Percentiles rank a stretch among this genome's conserved stretches.
Conservation (phyloP, 768 basidiomycete species). For the Coprinopsis strossmayeri region DNA sequence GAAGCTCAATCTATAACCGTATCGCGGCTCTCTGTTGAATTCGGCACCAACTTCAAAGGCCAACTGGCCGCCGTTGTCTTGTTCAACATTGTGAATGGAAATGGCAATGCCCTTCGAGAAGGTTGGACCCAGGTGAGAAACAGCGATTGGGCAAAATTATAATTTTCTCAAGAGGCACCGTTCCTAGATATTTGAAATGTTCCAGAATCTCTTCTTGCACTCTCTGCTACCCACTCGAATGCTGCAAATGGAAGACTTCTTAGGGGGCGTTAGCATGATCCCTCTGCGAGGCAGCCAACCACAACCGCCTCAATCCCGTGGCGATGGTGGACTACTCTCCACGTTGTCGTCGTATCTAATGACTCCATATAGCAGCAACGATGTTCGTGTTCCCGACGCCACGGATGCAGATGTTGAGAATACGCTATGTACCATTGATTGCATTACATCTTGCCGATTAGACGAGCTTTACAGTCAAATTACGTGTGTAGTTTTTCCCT, state of each 20-base stretch:
- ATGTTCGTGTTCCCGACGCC: slow-evolving; percentile 79
- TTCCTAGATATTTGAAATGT: slow-evolving; percentile 92
- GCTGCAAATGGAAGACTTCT: slow-evolving; percentile 97
- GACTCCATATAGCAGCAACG: slow-evolving; percentile 84
- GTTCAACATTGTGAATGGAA: slow-evolving; percentile 96
- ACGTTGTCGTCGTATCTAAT: slow-evolving; percentile 93
- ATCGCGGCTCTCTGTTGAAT: slow-evolving; percentile 85
- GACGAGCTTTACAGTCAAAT: slow-evolving; percentile 95
- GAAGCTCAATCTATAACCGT: slow-evolving; percentile 88
- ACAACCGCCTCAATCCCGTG: slow-evolving; percentile 51
- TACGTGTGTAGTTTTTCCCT: slow-evolving; percentile 47
- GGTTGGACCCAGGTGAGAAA: slow-evolving; percentile 85
- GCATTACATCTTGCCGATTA: slow-evolving; percentile 85
- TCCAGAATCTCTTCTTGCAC: slow-evolving; percentile 92
- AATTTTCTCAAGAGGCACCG: too few relatives aligned
- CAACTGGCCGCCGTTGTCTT: slow-evolving; percentile 95
- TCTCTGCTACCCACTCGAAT: slow-evolving; percentile 85
- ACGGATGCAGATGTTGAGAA: slow-evolving; percentile 90
- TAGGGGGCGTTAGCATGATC: slow-evolving; percentile 90
- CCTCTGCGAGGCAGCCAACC: slow-evolving; percentile 77
- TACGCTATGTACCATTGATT: slow-evolving; percentile 92
- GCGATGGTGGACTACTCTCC: slow-evolving; percentile 89
- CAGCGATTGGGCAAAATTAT: too few relatives aligned
- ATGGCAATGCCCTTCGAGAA: slow-evolving; percentile 88
- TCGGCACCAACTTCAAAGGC: slow-evolving; percentile 92